Base-by-base conservation (phyloP, 371 early-diverging fungal species). In the Chytridium lagenaria region DNA sequence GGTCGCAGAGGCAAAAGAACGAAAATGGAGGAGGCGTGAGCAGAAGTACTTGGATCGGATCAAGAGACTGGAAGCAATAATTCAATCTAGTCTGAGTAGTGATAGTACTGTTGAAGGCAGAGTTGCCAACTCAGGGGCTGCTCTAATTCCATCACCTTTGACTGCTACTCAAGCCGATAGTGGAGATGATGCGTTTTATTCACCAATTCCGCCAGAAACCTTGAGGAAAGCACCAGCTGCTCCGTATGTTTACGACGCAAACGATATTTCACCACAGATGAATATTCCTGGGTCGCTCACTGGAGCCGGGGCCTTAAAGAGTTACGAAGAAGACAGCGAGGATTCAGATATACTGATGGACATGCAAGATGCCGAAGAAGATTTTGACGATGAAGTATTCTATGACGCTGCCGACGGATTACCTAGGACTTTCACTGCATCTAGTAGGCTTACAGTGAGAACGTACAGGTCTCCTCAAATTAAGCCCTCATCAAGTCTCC, bases 301-400 rank as follows among this genome's bases (percentile, higher is more conserved):
- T 7, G 55, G 55, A 5, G 36, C 12, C 5, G n/a, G 3, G 15
- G 15, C 19, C 2, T 28, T 28, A 3, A 28, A 61, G 34, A 26
- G 2, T 31, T 28, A 55, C 15, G 57, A 61, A 36, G 61, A 61
- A 16, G 61, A 61, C 26, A 61, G 61, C 23, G 61, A 61, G 23
- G 61, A 61, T 26, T 61, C 61, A 16, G 61, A 61, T 37, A 26
- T 70, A 34, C 10, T 50, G 39, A 65, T 50, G 64, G 64, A 73
- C 59, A 52, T 23, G 33, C 64, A 65, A 7, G 78, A 79, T 31
- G 73, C 55, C 31, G 83, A 78, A 2, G 78, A 75, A 0, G 85
- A 80, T 31, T 86, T 83, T 16, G 86, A 85, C 2, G 87, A 86
- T 7, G 87, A 86, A 40, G 89, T 89, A 59, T 92, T 92, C 78